Evolutionary conservation across 108 stramenopile species (phyloP).

Genomic region (Nannochloropsis oceanica): DNA sequence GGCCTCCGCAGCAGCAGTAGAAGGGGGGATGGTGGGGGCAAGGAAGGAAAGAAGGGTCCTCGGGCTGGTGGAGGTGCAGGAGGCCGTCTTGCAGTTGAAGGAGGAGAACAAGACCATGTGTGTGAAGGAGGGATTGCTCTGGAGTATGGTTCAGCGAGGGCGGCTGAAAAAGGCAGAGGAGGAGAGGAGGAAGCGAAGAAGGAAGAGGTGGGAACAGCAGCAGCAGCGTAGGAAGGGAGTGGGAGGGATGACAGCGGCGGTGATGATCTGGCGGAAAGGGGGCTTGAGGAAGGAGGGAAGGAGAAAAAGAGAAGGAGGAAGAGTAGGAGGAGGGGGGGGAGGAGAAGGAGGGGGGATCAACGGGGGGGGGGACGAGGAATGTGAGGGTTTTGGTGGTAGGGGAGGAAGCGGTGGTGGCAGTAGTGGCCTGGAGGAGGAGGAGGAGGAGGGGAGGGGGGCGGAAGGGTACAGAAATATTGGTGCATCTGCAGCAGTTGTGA

Average conservation of each 20-base stretch:
- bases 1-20: no score
- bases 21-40: background rate
- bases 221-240: background rate
- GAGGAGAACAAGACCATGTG: background rate
- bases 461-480: no score
- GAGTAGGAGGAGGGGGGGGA: background rate
- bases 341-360: background rate
- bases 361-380: background rate
- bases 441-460: no score
- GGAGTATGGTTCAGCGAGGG: background rate
- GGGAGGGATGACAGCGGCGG: background rate
- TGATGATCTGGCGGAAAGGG: background rate
- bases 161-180: background rate
- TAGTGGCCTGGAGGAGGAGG: no score
- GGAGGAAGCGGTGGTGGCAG: no score
- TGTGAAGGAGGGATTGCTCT: background rate
- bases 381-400: background rate
- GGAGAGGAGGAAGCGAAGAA: background rate
- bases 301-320: background rate
- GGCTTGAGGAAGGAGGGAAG: background rate
- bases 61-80: background rate
- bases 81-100: background rate
- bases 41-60: background rate
- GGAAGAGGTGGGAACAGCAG: background rate
- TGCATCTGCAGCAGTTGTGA: no score